Percentiles rank a stretch among this genome's conserved stretches.
phyloP scores from a whole-genome alignment of 2,329 filamentous ascomycete species.

The Cladophialophora chaetospira region DNA sequence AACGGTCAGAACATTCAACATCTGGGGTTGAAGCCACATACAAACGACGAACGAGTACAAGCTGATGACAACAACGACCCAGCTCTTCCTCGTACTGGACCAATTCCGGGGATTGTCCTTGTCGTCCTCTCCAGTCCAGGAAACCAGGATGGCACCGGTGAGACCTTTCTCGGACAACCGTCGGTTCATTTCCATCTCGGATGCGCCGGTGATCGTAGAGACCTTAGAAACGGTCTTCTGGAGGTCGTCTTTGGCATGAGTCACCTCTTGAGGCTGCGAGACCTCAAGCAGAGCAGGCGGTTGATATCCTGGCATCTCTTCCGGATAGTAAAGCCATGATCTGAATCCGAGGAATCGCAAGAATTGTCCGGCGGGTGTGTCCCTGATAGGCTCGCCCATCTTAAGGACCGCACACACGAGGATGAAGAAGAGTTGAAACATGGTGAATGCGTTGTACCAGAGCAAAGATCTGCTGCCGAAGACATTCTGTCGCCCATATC shows the following conservation, averaged over 20 bases:
- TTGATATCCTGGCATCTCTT: neutral
- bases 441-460: no score
- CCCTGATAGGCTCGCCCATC: neutral
- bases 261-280: neutral
- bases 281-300: neutral
- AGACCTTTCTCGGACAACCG: no score
- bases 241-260: conserved; percentile 4
- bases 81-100: conserved; percentile 34
- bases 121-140: conserved; percentile 53
- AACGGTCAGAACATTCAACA: conserved; percentile 7
- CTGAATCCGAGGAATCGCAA: neutral
- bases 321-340: neutral
- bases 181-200: no score
- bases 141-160: conserved; percentile 39
- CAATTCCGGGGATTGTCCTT: conserved; percentile 51
- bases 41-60: no score
- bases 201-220: no score
- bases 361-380: conserved; percentile 2
- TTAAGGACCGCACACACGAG: no score
- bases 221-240: conserved; percentile 14
- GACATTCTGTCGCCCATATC: no score
- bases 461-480: no score
- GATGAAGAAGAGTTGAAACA: no score
- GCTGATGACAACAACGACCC: conserved; percentile 33
- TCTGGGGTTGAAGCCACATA: no score